These are phyloP conservation scores for Penicillium occitanis DNA, from an alignment of 2,329 filamentous ascomycete species.

Conservation along the genomic window DNA sequence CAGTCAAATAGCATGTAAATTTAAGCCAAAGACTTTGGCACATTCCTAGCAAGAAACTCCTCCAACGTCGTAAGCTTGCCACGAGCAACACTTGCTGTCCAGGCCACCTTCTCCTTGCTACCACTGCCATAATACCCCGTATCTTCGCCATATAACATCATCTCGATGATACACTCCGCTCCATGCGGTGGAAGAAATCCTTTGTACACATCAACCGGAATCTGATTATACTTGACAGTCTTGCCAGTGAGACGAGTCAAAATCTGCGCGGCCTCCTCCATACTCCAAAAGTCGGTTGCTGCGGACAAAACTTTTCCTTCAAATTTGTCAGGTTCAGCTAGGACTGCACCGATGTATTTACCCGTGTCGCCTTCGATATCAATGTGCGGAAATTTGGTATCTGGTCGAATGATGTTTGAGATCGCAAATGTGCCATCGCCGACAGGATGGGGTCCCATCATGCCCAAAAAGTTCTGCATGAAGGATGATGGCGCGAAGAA, in stretches of 20 bases:
- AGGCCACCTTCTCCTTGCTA: conserved; percentile 32
- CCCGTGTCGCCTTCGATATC: conserved; percentile 40
- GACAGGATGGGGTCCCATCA: background rate
- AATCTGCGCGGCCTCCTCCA: conserved; percentile 33
- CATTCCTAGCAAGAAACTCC: conserved; percentile 33
- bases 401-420: conserved; percentile 23
- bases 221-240: conserved; percentile 34
- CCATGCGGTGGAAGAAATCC: conserved; percentile 24
- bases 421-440: conserved; percentile 33
- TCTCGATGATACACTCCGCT: conserved; percentile 24
- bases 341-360: conserved; percentile 38
- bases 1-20: background rate
- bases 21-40: background rate
- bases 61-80: conserved; percentile 39
- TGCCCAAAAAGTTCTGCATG: conserved; percentile 51
- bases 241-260: conserved; percentile 41
- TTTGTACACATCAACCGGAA: conserved; percentile 28
- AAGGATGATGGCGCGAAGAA: conserved; percentile 58
- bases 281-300: conserved; percentile 33
- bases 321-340: conserved; percentile 39
- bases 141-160: conserved; percentile 33
- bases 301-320: conserved; percentile 39
- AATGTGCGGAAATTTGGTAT: conserved; percentile 33
- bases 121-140: conserved; percentile 41
- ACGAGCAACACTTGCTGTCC: conserved; percentile 30